Evolutionary conservation across 2,329 filamentous ascomycete genomes (phyloP).

Genomic region (Lachnellula occidentalis): DNA sequence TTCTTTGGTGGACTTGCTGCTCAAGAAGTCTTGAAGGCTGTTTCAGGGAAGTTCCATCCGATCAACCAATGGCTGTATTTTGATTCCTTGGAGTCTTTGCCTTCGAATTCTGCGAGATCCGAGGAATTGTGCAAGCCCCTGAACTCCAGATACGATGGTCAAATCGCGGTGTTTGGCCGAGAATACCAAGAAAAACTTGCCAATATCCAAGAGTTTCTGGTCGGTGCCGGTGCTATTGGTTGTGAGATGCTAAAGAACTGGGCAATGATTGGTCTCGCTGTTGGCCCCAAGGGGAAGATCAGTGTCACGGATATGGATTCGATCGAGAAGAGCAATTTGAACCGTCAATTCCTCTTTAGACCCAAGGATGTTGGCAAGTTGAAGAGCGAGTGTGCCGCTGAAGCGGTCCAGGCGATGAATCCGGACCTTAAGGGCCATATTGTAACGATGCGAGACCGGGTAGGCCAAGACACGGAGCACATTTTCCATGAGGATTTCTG

Average conservation of each 20-base stretch:
- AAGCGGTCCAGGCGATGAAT: slow-evolving; percentile 92
- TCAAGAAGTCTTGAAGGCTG: slow-evolving; percentile 92
- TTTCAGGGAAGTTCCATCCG: slow-evolving; percentile 97
- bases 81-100: slow-evolving; percentile 93
- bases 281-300: slow-evolving; percentile 83
- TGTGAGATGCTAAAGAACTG: slow-evolving; percentile 99
- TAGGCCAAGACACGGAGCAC: slow-evolving; percentile 86
- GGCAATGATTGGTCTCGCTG: slow-evolving; percentile 95
- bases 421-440: slow-evolving; percentile 86
- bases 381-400: slow-evolving; percentile 92
- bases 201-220: slow-evolving; percentile 87
- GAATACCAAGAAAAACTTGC: slow-evolving; percentile 92
- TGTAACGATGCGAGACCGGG: slow-evolving; percentile 77
- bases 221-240: slow-evolving; percentile 93
- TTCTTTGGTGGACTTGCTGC: slow-evolving; percentile 92
- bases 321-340: slow-evolving; percentile 98
- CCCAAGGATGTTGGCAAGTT: slow-evolving; percentile 88
- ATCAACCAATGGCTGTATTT: slow-evolving; percentile 96
- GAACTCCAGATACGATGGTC: slow-evolving; percentile 87
- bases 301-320: slow-evolving; percentile 96
- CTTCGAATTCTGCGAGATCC: slow-evolving; percentile 65
- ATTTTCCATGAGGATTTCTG: slow-evolving; percentile 95
- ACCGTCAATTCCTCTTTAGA: slow-evolving; percentile 94
- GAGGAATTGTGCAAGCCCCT: slow-evolving; percentile 84
- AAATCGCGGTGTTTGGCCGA: slow-evolving; percentile 91